Base-by-base conservation (phyloP, 1,139 yeast species). In the Debaryomyces nepalensis region DNA sequence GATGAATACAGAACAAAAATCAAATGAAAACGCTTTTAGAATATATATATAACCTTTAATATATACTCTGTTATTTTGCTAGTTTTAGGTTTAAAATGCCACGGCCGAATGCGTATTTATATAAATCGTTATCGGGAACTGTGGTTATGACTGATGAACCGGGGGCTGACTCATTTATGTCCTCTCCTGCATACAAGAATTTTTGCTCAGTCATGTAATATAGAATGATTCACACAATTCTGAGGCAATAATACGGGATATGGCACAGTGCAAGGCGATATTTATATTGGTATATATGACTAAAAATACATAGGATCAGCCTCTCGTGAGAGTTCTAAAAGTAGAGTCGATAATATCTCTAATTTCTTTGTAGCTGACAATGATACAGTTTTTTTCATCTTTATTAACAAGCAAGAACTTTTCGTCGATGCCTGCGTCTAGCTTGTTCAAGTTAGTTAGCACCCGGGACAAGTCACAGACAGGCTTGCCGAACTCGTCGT, bases 351-450 rank as follows among this genome's bases (percentile, higher is more conserved):
- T 75, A 50, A 87, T 68, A 51, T 81, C 87, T 62, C 88, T 84
- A 50, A 91, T 70, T 59, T 82, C 96, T 63, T 84, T 85, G 62
- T 85, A 90, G 54, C 91, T 82, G 40, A 87, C 83, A 39, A 90
- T 81, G 48, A 90, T 71, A 60, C 96, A 88, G 38, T 81, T 81
- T 67, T 82, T 82, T 58, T 90, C 96, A 60, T 91, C 97, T 12
- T 85, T 77, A 22, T 95, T 84, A 5, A 89, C 87, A 46, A 93
- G 73, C 58, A 90, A 69, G 20, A 93, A 66, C 54, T 80, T 82
- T 61, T 93, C 99, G 40, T 88, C 93, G 35, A 86, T 77, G 1
- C 98, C 99, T 10, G 95, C 95, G 61, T 95, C 99, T 46, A 93
- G 70, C 63, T 93, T 93, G 66, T 93, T 93, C 55, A 93, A 69